Evolutionary conservation across 2,329 filamentous ascomycete genomes (phyloP).

Genomic region (Fusarium torulosum): DNA sequence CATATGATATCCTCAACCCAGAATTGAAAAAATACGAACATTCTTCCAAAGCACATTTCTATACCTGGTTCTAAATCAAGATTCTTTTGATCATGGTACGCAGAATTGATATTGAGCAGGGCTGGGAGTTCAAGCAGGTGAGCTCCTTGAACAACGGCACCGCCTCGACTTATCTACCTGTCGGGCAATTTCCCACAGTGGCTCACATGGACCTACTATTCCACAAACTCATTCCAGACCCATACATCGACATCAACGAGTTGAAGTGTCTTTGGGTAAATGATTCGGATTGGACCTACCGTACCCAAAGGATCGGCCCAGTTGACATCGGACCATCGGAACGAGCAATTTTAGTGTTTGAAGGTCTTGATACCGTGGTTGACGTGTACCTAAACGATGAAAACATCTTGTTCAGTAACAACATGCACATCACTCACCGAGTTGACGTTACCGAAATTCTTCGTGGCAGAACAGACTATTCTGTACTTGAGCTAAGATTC

Average conservation of each 20-base stretch:
- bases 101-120: not conserved
- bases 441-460: not conserved
- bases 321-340: rapidly evolving
- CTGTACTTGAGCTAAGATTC: not conserved
- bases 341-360: not conserved
- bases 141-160: not conserved
- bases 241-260: conserved; percentile 15
- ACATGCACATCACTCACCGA: not conserved
- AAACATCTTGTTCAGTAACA: conserved; percentile 6
- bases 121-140: conserved; percentile 12
- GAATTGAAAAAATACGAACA: too few relatives aligned
- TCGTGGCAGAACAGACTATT: rapidly evolving
- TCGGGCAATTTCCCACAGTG: conserved; percentile 1
- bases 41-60: too few relatives aligned
- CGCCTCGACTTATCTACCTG: not conserved
- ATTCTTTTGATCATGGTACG: not conserved
- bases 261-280: conserved; percentile 17
- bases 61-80: too few relatives aligned
- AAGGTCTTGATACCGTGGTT: conserved; percentile 12
- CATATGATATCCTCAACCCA: too few relatives aligned
- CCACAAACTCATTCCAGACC: not conserved
- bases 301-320: not conserved
- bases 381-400: not conserved
- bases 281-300: conserved; percentile 4
- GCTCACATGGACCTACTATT: conserved; percentile 8